Conservation (phyloP, 1,284 basidiomycete genomes). For the Coniferiporia sulphurascens region DNA sequence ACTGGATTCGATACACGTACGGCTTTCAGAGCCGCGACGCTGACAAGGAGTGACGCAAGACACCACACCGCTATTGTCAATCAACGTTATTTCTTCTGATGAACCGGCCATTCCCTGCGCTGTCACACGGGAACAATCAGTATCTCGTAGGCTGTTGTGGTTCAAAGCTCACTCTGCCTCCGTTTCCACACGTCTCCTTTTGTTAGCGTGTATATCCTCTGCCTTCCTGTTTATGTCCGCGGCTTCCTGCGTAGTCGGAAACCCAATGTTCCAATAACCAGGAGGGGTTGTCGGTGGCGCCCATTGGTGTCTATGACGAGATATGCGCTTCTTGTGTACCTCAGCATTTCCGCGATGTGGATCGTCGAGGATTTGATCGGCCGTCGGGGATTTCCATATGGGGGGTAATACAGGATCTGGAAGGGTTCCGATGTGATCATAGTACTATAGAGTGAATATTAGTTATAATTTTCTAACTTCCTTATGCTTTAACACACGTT, state of each 20-base stretch:
- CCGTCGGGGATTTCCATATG: conserved; percentile 12
- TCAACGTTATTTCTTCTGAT: conserved; percentile 2
- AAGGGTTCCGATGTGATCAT: conserved; percentile 13
- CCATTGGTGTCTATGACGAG: conserved; percentile 76
- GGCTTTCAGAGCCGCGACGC: neutral
- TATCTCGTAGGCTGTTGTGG: neutral
- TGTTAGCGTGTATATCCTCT: conserved; percentile 61
- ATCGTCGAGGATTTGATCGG: neutral
- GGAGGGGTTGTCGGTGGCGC: conserved; percentile 72
- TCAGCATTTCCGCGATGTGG: neutral
- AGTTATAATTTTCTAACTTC: neutral
- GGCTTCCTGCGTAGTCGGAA: conserved; percentile 81
- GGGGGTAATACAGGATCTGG: conserved; percentile 5
- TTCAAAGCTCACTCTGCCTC: conserved; percentile 46
- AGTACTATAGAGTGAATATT: conserved; percentile 11
- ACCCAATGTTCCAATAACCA: conserved; percentile 84
- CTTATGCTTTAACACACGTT: conserved; percentile 47
- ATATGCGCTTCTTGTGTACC: conserved; percentile 67
- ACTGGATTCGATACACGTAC: conserved; percentile 13
- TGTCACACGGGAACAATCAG: neutral
- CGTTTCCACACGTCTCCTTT: conserved; percentile 48
- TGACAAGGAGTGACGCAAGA: neutral
- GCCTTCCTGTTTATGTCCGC: conserved; percentile 70
- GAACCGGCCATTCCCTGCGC: conserved; percentile 2
- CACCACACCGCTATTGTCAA: neutral